phyloP scores from a whole-genome alignment of 352 stramenopile species.

The Elongisporangium anandrum region DNA sequence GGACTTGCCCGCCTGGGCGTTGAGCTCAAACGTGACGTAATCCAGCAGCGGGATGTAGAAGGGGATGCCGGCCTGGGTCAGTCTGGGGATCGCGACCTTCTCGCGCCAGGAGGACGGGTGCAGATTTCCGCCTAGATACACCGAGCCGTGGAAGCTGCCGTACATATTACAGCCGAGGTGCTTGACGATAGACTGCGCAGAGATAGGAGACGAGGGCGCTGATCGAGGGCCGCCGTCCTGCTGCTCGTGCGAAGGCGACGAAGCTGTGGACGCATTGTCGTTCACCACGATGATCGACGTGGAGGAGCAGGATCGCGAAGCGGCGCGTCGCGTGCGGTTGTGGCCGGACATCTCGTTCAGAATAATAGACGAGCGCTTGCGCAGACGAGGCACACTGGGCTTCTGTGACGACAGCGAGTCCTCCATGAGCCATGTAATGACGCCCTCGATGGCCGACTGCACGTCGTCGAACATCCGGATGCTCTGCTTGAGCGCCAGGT shows the following conservation, averaged over 20 bases:
- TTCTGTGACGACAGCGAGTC: conserved; percentile 37
- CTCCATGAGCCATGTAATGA: conserved; percentile 45
- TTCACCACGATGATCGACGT: conserved; percentile 21
- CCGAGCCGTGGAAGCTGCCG: conserved; percentile 37
- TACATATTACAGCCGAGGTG: conserved; percentile 42
- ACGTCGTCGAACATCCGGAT: conserved; percentile 59
- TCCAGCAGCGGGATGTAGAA: conserved; percentile 76
- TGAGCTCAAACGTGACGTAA: conserved; percentile 62
- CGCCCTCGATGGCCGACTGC: conserved; percentile 30
- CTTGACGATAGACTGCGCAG: conserved; percentile 29
- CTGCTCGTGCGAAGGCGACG: conserved; percentile 7
- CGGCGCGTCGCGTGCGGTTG: conserved; percentile 34
- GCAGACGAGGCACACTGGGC: conserved; percentile 41
- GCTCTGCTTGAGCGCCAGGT: conserved; percentile 42
- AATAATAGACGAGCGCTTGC: conserved; percentile 77
- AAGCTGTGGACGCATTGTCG: neutral
- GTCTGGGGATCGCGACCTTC: conserved; percentile 60
- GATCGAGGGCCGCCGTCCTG: neutral
- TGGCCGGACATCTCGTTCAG: conserved; percentile 66
- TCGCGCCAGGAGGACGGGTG: conserved; percentile 70
- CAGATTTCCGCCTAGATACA: conserved; percentile 79
- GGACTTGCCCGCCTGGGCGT: conserved; percentile 26
- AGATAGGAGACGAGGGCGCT: conserved; percentile 5
- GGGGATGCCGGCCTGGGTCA: conserved; percentile 64
- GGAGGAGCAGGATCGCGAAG: conserved; percentile 63